phyloP scores from a whole-genome alignment of 1,284 basidiomycete species.

The Rhodofomes roseus region DNA sequence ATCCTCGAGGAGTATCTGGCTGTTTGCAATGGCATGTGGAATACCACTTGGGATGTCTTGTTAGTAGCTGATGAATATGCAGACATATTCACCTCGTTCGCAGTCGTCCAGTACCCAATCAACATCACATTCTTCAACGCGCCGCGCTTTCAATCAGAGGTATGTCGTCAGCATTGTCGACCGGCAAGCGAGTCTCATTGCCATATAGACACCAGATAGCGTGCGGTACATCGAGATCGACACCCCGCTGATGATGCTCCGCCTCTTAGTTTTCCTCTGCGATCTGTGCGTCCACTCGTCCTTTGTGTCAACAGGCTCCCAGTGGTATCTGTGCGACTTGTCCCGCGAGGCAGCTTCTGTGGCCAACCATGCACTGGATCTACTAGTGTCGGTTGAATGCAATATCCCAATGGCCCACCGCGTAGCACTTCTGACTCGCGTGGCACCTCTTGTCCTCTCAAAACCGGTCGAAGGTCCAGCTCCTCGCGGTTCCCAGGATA shows the following conservation, averaged over 20 bases:
- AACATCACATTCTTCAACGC: not conserved
- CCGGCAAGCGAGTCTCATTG: not conserved
- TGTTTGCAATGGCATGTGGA: conserved; percentile 12
- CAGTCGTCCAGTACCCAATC: conserved; percentile 3
- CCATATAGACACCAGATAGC: not conserved
- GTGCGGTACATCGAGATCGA: conserved; percentile 1
- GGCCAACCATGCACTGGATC: conserved; percentile 41
- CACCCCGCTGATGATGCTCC: conserved; percentile 35
- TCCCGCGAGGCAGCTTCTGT: conserved; percentile 37
- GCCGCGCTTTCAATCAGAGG: not conserved
- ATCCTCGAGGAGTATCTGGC: conserved; percentile 39
- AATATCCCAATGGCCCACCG: conserved; percentile 33
- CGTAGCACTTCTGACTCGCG: conserved; percentile 35
- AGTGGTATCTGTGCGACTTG: conserved; percentile 47
- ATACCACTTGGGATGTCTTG: not conserved
- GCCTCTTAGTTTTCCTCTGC: conserved; percentile 43
- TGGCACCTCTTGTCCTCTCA: conserved; percentile 30
- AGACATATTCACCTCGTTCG: conserved; percentile 8
- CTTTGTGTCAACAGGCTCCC: conserved; percentile 36
- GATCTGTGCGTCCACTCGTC: conserved; percentile 41
- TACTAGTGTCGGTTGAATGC: conserved; percentile 40
- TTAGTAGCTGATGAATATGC: not conserved
- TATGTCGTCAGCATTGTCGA: not conserved
- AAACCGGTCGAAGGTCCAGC: conserved; percentile 15
- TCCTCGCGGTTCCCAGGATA: conserved; percentile 21